phyloP scores from a whole-genome alignment of 164 flowering plant genomes.

The Protea cynaroides region DNA sequence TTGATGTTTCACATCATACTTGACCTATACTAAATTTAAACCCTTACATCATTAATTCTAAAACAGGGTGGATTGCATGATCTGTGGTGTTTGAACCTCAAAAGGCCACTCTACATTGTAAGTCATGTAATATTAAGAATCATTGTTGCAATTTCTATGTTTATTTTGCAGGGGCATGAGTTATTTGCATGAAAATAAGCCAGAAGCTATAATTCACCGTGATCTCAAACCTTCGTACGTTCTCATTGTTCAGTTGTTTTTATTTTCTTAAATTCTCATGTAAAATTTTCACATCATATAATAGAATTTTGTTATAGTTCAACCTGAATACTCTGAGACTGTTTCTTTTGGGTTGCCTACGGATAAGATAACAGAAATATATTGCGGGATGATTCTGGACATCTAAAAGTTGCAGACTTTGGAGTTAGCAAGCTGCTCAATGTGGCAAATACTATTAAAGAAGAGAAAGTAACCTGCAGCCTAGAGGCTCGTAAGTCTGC shows the following conservation, averaged over 20 bases:
- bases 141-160: neutral
- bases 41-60: no score
- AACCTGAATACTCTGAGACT: slow-evolving; percentile 15
- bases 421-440: slow-evolving; percentile 87
- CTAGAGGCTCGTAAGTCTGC: slow-evolving; percentile 65
- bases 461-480: slow-evolving; percentile 49
- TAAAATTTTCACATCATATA: no score
- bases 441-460: slow-evolving; percentile 51
- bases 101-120: slow-evolving; percentile 1
- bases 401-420: slow-evolving; percentile 98
- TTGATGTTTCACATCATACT: no score
- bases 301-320: neutral
- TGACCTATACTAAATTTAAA: no score
- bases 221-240: slow-evolving; percentile 99
- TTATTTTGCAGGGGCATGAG: slow-evolving; percentile 83
- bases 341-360: slow-evolving; percentile 24
- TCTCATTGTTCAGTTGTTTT: slow-evolving; percentile 1
- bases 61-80: neutral
- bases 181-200: slow-evolving; percentile 90
- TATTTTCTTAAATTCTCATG: neutral
- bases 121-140: neutral
- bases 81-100: neutral
- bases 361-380: slow-evolving; percentile 77
- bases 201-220: slow-evolving; percentile 81
- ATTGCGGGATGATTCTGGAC: slow-evolving; percentile 95